Evolutionary conservation across 78 protist species (phyloP).

Genomic region (Anaeramoeba ignava): DNA sequence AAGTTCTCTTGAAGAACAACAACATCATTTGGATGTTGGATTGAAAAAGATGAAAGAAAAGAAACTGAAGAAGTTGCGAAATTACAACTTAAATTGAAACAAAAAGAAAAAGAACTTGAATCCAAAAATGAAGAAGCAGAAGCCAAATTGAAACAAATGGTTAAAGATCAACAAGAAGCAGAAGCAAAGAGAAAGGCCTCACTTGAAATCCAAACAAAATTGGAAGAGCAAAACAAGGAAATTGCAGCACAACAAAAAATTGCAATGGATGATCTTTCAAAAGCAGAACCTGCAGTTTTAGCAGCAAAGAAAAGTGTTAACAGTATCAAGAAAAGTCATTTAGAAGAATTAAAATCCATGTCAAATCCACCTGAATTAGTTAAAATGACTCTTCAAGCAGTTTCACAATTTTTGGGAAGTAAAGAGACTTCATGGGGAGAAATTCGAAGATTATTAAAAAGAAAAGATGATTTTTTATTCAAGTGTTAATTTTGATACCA

Average conservation of each 20-base stretch:
- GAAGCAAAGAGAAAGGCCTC: constrained; percentile 39
- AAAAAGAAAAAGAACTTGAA: not conserved
- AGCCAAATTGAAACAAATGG: constrained; percentile 57
- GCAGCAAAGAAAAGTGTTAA: not conserved
- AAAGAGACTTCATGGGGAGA: not conserved
- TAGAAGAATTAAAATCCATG: constrained; percentile 59
- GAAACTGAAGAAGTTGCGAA: constrained; percentile 55
- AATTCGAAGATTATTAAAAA: too few species aligned
- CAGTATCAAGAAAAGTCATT: constrained; percentile 49
- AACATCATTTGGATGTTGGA: constrained; percentile 78
- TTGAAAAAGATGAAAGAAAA: constrained; percentile 79
- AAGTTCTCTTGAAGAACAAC: constrained; percentile 43
- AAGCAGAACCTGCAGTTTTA: not conserved
- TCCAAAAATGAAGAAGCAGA: not conserved
- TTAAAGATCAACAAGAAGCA: constrained; percentile 33
- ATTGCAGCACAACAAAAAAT: not conserved
- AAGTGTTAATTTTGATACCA: too few species aligned
- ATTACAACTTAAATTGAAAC: constrained; percentile 27
- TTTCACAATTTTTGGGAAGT: not conserved
- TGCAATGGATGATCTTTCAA: not conserved
- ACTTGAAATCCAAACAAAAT: constrained; percentile 21
- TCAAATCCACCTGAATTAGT: constrained; percentile 70
- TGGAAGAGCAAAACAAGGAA: constrained; percentile 33
- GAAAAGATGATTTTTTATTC: too few species aligned
- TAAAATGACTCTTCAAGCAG: constrained; percentile 26